Base-by-base conservation (phyloP, 1,139 yeast genomes). In the Taiozyma sp. region DNA sequence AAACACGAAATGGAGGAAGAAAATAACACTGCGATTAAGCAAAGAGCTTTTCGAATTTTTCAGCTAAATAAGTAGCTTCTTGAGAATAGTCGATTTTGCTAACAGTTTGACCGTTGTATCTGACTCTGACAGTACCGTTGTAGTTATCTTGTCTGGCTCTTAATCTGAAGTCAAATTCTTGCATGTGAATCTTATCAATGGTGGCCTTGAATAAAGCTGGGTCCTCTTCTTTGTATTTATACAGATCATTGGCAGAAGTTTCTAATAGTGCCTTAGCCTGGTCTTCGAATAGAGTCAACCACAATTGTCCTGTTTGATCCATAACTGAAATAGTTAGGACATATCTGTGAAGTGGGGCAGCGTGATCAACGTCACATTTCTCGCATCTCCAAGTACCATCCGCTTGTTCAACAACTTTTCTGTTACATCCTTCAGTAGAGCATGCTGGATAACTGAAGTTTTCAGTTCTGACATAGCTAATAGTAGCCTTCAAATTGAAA, bases 401-500 rank as follows among this genome's bases (percentile, higher is more conserved):
- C 42, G 80, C 74, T 51, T 80, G 84, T 62, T 86, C 85, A 45
- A 85, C 69, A 39, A 90, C 88, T 69, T 95, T 95, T 64, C 90
- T 83, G 66, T 85, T 85, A 74, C 99, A 93, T 43, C 79, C 80
- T 44, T 77, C 81, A 50, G 80, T 75, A 30, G 75, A 71, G 71
- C 99, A 95, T n/a, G 98, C 95, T 13, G 98, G 96, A 65, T 93
- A 93, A 49, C 88, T 81, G 66, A 90, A 81, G 57, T 79, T 85
- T 54, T 87, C 95, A 21, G 85, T 80, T 67, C 83, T 84, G 52
- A 89, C 72, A 62, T 76, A 86, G 50, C 83, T 79, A 44, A 91
- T 75, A 5, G 89, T 78, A 1, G 91, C 97, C 64, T 85, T 88
- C 46, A 85, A 66, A 37, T 77, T 73, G 69, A 88, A 89, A 65